Base-by-base conservation (phyloP, 1,139 yeast genomes). In the Sugiyamaella castrensis region DNA sequence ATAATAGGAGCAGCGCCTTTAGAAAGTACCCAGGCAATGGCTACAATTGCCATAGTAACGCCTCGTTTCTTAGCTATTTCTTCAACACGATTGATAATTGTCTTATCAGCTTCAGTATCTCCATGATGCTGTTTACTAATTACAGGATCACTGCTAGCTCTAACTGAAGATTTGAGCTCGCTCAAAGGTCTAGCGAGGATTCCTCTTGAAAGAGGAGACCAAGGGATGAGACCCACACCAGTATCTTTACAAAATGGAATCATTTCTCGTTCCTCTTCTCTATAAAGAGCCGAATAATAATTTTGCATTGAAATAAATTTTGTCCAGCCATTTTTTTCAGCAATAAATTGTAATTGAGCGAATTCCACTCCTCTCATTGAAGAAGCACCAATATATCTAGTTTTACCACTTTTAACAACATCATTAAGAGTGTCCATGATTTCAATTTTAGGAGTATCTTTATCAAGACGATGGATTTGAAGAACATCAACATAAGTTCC, bases 401-500 rank as follows among this genome's bases (percentile, higher is more conserved):
- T 68, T 29, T 66, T 63, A 0, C 84, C 84, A 19, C 65, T 54
- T 50, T 71, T 72, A 28, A 80, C 77, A 32, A 76, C 69, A 56
- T 75, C 79, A 56, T 80, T 75, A 53, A 80, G 67, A 1, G 82
- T 75, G 54, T 65, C 71, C 83, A 80, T 78, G 36, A 73, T 73
- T 56, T 80, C 84, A 49, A 70, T 71, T 45, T 70, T 68, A 37
- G 79, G 75, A 5, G 74, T 69, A 1, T 64, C 58, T 30, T 58
- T 53, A 55, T 79, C 84, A 32, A 69, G 69, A 51, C 83, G 67
- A 66, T 87, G 96, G 63, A 87, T 72, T 66, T 85, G 87, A 0
- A 87, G 86, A 57, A 87, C 71, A 65, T 88, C 96, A 54, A 88
- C 68, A 62, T 86, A 86, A 0, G 95, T 84, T 13, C 77, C 66